Percentiles rank a stretch among this genome's conserved stretches.
Evolutionary conservation across 192 early-diverging fungal species (phyloP).

Genomic region (Umbelopsis vinacea): DNA sequence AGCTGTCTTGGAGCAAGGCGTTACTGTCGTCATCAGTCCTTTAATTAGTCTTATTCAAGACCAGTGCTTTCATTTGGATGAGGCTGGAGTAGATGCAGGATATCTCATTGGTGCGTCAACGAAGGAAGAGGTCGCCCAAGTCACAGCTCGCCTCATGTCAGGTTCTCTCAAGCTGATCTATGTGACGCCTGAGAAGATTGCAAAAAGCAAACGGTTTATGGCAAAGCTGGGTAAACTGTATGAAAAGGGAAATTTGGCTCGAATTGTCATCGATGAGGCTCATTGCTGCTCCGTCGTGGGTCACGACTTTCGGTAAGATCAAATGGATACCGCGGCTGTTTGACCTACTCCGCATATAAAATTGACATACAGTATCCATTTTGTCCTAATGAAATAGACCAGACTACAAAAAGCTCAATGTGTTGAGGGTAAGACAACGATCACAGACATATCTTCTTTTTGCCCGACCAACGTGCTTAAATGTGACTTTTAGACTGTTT

Average conservation of each 20-base stretch:
- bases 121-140: constrained; percentile 52
- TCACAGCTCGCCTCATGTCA: constrained; percentile 54
- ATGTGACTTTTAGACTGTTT: constrained; percentile 39
- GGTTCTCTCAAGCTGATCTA: constrained; percentile 73
- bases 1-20: constrained; percentile 73
- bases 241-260: constrained; percentile 62
- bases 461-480: neutral
- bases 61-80: constrained; percentile 77
- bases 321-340: neutral
- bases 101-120: constrained; percentile 58
- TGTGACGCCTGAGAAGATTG: constrained; percentile 91
- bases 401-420: constrained; percentile 37
- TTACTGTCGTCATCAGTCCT: constrained; percentile 91
- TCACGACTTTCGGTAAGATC: constrained; percentile 84
- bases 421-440: constrained; percentile 26
- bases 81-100: constrained; percentile 43
- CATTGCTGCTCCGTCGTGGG: constrained; percentile 97
- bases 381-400: constrained; percentile 14
- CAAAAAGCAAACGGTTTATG: constrained; percentile 67
- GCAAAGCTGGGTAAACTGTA: constrained; percentile 57
- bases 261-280: constrained; percentile 96
- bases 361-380: neutral
- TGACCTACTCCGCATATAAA: neutral
- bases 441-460: neutral
- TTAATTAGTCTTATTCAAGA: constrained; percentile 94